Evolutionary conservation across 2,329 filamentous ascomycete genomes (phyloP), one percentile per base, ranked within the genome.

Genomic region (Fusarium liriodendri): DNA sequence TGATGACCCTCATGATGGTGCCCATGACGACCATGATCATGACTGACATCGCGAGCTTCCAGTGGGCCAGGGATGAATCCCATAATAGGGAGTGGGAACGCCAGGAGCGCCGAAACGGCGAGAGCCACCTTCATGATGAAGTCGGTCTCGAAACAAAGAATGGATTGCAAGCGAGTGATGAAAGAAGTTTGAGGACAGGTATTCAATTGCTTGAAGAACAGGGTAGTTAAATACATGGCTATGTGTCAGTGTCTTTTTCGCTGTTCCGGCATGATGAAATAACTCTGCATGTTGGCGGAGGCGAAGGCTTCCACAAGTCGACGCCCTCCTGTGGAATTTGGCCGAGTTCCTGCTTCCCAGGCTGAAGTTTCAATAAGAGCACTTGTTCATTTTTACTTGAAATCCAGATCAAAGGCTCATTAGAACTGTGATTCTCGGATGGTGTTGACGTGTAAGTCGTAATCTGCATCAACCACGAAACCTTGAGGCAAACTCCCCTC

Each of bases 51-150:
- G 9, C 42, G 33, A 45, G 22, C 25, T 32, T 32, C 29, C 29
- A 32, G 29, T 32, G 29, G 10, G 29, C 29, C 29, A 8, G 35
- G 35, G 14, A 16, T 16, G 35, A 37, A 18, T 8, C 40, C 40
- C 40, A 42, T 42, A 13, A 47, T 67, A 18, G 78, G 72, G 13
- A 70, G 27, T 33, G 78, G 73, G 11, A 70, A 25, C 45, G 70
- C 77, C 59, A 73, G 73, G 62, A 80, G 69, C 58, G 70, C 72
- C 37, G 74, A 42, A 13, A 78, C 25, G 25, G 74, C 73, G 20
- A 79, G 22, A 11, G 64, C 69, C 47, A 77, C 58, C 67, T 67
- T 79, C 78, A 80, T 80, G 45, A 16, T 73, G 55, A 64, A 37
- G 32, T 20, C 35, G 20, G 20, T 40, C 16, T 6, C 40, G 6